Evolutionary conservation across 228 moss, liverwort and hornwort species (phyloP).

Genomic region (Sphagnum fallax): DNA sequence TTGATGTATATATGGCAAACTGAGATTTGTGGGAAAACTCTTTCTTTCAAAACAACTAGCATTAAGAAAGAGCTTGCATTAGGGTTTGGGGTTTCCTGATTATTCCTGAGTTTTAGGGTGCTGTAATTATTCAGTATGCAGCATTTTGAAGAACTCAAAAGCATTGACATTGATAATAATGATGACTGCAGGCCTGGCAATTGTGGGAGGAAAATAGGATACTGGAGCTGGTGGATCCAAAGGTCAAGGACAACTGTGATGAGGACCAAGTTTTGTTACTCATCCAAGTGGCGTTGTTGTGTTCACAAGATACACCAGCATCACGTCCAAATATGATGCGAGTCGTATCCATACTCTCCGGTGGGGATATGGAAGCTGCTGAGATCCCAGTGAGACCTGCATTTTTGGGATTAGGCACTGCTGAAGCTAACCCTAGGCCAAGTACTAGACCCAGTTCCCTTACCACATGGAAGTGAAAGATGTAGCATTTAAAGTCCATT

Average conservation of each 20-base stretch:
- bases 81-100: too few species aligned
- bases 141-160: too few species aligned
- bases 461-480: background rate
- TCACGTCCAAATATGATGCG: constrained; percentile 35
- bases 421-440: background rate
- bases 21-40: too few species aligned
- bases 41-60: too few species aligned
- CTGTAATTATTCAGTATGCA: too few species aligned
- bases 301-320: constrained; percentile 33
- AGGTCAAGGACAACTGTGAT: constrained; percentile 21
- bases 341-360: constrained; percentile 28
- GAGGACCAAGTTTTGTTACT: constrained; percentile 23
- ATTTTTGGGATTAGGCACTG: constrained; percentile 31
- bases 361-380: constrained; percentile 23
- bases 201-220: constrained; percentile 20
- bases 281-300: constrained; percentile 40
- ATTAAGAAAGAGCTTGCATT: too few species aligned
- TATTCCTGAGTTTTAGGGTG: too few species aligned
- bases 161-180: too few species aligned
- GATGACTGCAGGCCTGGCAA: constrained; percentile 29
- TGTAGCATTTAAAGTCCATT: too few species aligned
- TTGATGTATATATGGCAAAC: too few species aligned
- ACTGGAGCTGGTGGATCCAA: constrained; percentile 33
- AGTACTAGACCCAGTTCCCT: constrained; percentile 5
- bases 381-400: constrained; percentile 20